These are phyloP conservation scores for Mikania micrantha DNA, from an alignment of 129 eudicot genomes.

Conservation along the genomic window DNA sequence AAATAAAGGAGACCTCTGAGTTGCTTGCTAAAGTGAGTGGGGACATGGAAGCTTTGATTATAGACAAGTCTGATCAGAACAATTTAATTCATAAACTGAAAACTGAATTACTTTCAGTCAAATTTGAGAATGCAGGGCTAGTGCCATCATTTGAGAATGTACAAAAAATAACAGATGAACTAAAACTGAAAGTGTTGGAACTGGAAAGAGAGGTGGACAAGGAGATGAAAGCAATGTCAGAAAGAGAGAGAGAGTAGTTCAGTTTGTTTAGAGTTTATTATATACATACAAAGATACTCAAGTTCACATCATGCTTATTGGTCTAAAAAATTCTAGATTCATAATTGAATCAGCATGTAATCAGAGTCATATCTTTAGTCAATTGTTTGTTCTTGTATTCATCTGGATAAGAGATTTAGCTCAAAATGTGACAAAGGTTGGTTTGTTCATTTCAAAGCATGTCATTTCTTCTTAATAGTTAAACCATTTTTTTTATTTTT, in stretches of 20 bases:
- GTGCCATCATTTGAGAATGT: background rate
- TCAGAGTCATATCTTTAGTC: background rate
- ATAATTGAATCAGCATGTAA: background rate
- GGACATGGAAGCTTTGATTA: conserved; percentile 30
- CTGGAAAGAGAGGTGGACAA: conserved; percentile 36
- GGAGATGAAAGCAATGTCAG: background rate
- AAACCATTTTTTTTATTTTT: no score
- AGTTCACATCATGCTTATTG: background rate
- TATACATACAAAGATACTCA: background rate
- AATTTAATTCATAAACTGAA: conserved; percentile 37
- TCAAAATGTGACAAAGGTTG: no score
- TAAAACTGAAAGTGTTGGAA: conserved; percentile 33
- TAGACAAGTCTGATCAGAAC: conserved; percentile 32
- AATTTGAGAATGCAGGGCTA: background rate
- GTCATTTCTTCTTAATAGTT: no score
- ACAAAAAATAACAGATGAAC: conserved; percentile 28
- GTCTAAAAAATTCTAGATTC: background rate
- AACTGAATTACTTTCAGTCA: background rate
- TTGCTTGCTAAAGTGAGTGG: conserved; percentile 28
- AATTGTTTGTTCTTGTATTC: background rate
- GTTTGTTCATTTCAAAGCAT: no score
- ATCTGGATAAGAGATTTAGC: no score
- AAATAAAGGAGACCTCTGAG: conserved; percentile 26
- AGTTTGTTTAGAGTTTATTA: background rate
- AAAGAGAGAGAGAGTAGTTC: background rate